Conservation (phyloP, 345 rosid genomes). For the Iberis pinnata region DNA sequence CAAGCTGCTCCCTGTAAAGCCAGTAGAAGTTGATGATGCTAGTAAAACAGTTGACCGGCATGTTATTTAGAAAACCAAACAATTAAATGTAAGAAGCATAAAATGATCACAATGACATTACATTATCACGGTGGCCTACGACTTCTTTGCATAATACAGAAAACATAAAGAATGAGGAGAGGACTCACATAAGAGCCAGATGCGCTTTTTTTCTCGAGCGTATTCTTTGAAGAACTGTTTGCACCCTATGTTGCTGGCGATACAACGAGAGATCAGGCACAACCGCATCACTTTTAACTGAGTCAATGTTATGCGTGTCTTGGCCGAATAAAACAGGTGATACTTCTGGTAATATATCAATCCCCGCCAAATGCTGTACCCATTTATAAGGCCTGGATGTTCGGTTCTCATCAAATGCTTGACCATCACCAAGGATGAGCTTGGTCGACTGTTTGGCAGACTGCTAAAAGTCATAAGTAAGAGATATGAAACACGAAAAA, state of each 20-base stretch:
- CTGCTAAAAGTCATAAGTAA: background rate
- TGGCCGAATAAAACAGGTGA: constrained; percentile 52
- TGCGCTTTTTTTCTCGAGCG: constrained; percentile 73
- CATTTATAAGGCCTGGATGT: constrained; percentile 79
- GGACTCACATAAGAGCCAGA: constrained; percentile 90
- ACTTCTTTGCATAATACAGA: constrained; percentile 8
- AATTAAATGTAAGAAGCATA: background rate
- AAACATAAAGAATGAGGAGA: constrained; percentile 45
- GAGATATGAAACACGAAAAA: constrained; percentile 9
- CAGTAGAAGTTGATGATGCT: constrained; percentile 34
- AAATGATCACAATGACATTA: background rate
- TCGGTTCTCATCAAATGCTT: constrained; percentile 51
- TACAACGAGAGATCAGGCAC: constrained; percentile 44
- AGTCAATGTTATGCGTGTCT: constrained; percentile 44
- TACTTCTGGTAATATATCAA: constrained; percentile 83
- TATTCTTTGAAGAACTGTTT: constrained; percentile 69
- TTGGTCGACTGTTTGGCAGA: constrained; percentile 62
- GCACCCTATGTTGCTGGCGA: constrained; percentile 55
- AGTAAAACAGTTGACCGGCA: background rate
- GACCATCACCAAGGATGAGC: constrained; percentile 49
- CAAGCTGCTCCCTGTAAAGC: constrained; percentile 90
- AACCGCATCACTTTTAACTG: constrained; percentile 39
- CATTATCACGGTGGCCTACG: constrained; percentile 1
- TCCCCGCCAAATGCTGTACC: constrained; percentile 94
- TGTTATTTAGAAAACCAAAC: constrained; percentile 6